Evolutionary conservation across 1,284 basidiomycete genomes (phyloP).

Genomic region (Trametes polyzona): DNA sequence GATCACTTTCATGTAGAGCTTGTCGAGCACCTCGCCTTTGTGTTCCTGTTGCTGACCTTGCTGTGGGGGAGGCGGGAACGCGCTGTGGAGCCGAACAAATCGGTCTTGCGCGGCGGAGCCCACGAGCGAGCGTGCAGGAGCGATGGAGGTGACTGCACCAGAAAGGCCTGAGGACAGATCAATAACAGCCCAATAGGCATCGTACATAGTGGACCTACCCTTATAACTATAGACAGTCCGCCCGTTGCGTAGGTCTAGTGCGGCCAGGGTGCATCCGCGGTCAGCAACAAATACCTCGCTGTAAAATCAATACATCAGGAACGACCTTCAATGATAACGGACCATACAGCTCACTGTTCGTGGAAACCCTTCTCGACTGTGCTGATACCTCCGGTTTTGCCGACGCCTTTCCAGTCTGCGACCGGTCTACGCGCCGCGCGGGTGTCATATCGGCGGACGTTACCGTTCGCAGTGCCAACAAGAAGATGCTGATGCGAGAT

Average conservation of each 20-base stretch:
- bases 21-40: constrained; percentile 71
- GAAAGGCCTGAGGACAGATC: constrained; percentile 70
- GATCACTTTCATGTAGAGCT: constrained; percentile 67
- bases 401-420: constrained; percentile 65
- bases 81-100: constrained; percentile 75
- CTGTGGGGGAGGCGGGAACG: constrained; percentile 55
- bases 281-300: constrained; percentile 84
- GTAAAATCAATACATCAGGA: not conserved
- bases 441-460: constrained; percentile 82
- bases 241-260: constrained; percentile 80
- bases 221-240: constrained; percentile 73
- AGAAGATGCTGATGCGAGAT: constrained; percentile 56
- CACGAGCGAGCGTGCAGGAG: constrained; percentile 54
- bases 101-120: constrained; percentile 70
- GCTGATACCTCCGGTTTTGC: constrained; percentile 70
- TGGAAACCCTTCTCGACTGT: constrained; percentile 60
- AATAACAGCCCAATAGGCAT: too few relatives aligned
- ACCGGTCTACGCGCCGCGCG: constrained; percentile 73
- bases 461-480: constrained; percentile 78
- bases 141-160: constrained; percentile 68
- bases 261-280: constrained; percentile 66
- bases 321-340: not conserved
- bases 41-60: constrained; percentile 57
- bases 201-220: too few relatives aligned
- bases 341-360: constrained; percentile 65